Conservation (phyloP, 2,329 filamentous ascomycete genomes). For the Neonectria neomacrospora region DNA sequence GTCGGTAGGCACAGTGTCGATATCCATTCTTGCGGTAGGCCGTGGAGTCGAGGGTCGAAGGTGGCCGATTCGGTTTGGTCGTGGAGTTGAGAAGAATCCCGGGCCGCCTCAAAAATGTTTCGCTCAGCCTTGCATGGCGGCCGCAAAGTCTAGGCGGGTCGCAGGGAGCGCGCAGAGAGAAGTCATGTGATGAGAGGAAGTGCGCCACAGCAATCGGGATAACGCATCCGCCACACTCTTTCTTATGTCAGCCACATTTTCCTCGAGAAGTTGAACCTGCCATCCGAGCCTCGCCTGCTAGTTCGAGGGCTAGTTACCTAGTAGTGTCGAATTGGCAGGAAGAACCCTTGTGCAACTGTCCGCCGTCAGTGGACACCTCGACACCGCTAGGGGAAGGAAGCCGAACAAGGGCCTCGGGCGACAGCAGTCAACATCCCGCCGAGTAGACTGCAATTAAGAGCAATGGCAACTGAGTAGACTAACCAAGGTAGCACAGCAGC, state of each 20-base stretch:
- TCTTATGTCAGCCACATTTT: background rate
- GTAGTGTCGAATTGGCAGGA: background rate
- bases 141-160: slow-evolving; percentile 39
- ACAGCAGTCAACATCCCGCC: slow-evolving; percentile 18
- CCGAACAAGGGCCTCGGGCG: slow-evolving; percentile 34
- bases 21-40: slow-evolving; percentile 49
- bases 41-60: slow-evolving; percentile 10
- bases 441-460: background rate
- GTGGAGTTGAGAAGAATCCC: slow-evolving; percentile 23
- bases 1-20: slow-evolving; percentile 57
- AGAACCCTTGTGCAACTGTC: slow-evolving; percentile 10
- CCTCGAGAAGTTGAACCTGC: background rate
- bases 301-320: slow-evolving; percentile 11
- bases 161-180: slow-evolving; percentile 4
- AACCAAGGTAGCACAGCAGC: background rate
- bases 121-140: slow-evolving; percentile 43
- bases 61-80: slow-evolving; percentile 12
- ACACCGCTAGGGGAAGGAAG: slow-evolving; percentile 35
- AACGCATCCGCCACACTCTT: background rate
- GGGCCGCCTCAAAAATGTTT: slow-evolving; percentile 43
- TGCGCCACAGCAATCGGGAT: slow-evolving; percentile 16
- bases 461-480: background rate
- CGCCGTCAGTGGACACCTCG: slow-evolving; percentile 22
- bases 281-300: background rate
- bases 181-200: slow-evolving; percentile 38